Evolutionary conservation across 2,329 filamentous ascomycete species (phyloP).

Genomic region (Verticillium nonalfalfae): DNA sequence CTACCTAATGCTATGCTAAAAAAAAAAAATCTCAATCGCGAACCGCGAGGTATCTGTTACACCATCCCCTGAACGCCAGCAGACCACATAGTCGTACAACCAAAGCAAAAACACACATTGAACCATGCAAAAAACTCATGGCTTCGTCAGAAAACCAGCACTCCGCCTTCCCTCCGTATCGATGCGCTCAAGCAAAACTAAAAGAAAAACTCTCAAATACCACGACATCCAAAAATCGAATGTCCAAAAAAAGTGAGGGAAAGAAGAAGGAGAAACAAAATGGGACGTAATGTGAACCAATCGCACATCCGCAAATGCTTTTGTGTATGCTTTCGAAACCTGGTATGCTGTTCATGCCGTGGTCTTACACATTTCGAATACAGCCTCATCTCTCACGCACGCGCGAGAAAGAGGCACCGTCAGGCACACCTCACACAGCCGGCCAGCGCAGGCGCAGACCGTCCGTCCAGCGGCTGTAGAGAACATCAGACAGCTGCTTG

Average conservation of each 20-base stretch:
- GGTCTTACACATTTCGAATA: conserved; percentile 11
- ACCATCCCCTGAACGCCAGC: background rate
- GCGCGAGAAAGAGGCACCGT: background rate
- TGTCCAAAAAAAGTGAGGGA: background rate
- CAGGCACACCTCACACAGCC: conserved; percentile 21
- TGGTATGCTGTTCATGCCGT: conserved; percentile 6
- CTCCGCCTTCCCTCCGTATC: background rate
- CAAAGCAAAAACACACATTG: background rate
- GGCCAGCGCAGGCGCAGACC: conserved; percentile 70
- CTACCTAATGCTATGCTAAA: background rate
- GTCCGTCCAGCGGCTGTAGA: conserved; percentile 87
- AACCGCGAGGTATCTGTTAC: conserved; percentile 9
- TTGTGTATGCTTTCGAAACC: conserved; percentile 10
- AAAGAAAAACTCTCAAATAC: background rate
- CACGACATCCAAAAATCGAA: conserved; percentile 3
- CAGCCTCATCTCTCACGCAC: background rate
- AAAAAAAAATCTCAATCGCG: conserved; percentile 1
- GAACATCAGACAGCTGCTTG: conserved; percentile 79
- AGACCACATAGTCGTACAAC: background rate
- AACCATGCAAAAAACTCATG: background rate
- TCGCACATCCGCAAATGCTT: conserved; percentile 7
- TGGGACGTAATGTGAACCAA: background rate
- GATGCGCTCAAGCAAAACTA: background rate
- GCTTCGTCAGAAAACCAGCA: background rate
- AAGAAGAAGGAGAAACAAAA: background rate